These are phyloP conservation scores for Penicillium angulare DNA, from an alignment of 495 filamentous ascomycete species.

Conservation along the genomic window DNA sequence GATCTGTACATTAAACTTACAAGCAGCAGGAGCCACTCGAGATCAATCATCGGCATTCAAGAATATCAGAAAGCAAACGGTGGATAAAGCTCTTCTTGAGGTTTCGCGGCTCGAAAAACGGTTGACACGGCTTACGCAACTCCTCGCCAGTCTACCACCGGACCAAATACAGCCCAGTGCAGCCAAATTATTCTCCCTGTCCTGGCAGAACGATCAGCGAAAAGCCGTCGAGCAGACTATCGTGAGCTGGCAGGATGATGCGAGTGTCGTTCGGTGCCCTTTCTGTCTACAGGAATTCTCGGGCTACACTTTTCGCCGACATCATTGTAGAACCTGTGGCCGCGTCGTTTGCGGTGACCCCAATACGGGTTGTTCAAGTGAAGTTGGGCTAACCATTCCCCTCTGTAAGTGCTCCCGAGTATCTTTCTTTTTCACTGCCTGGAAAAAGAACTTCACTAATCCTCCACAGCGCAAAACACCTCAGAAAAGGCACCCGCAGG, in stretches of 20 bases:
- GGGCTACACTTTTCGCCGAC: constrained; percentile 81
- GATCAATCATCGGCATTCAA: constrained; percentile 71
- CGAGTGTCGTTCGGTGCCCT: constrained; percentile 74
- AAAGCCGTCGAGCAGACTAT: constrained; percentile 86
- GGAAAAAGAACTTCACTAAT: constrained; percentile 26
- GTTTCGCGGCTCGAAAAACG: constrained; percentile 87
- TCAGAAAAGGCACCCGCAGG: constrained; percentile 58
- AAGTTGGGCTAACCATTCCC: constrained; percentile 76
- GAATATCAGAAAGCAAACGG: constrained; percentile 64
- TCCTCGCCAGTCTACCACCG: constrained; percentile 68
- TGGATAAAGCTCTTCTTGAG: constrained; percentile 83
- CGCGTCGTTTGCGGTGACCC: constrained; percentile 88
- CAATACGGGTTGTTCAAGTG: constrained; percentile 77
- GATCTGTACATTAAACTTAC: constrained; percentile 10
- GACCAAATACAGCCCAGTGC: constrained; percentile 51
- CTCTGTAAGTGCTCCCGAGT: constrained; percentile 58
- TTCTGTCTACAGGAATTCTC: constrained; percentile 95
- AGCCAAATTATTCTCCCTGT: constrained; percentile 56
- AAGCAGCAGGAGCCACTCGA: constrained; percentile 49
- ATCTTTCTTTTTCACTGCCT: not conserved
- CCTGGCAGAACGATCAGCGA: constrained; percentile 61
- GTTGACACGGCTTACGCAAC: constrained; percentile 82
- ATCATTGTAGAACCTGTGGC: constrained; percentile 93
- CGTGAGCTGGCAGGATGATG: constrained; percentile 93
- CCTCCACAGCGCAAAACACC: constrained; percentile 40